Base-by-base conservation (phyloP, 371 early-diverging fungal genomes). In the Quaeritorhiza haematococci region DNA sequence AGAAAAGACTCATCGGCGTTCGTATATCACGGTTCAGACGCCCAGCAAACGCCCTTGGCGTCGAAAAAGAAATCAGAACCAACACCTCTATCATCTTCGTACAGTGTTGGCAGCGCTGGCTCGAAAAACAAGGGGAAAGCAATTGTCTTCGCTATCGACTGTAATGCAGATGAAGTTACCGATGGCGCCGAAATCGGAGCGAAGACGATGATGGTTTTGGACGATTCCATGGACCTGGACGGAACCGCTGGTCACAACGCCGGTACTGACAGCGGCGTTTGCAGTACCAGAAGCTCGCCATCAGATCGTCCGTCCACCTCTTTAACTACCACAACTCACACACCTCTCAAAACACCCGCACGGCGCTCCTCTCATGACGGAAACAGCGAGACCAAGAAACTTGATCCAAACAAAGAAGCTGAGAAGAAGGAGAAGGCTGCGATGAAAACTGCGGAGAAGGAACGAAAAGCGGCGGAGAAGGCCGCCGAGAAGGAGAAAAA, bases 371-470 rank as follows among this genome's bases (percentile, higher is more conserved):
- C 30, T 33, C 17, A 13, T 32, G 34, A 49, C 30, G 21, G 49
- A 49, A 49, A 33, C 49, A 2, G 17, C 34, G 10, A 34, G 49
- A 5, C 30, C 4, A 62, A 58, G 44, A 41, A 53, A 30, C 46
- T 33, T 26, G 61, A n/a, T n/a, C n/a, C 53, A 33, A 56, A 54
- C 29, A 33, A 28, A 19, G 26, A 49, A 38, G 46, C 67, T 6
- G 66, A 71, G 32, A 71, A 64, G 38, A 66, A 66, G 32, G 34
- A 56, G n/a, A n/a, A n/a, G n/a, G n/a, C n/a, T n/a, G n/a, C n/a
- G n/a, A n/a, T n/a, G 48, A 75, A 69, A 48, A 74, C 74, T 49
- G 76, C 77, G 27, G 66, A 64, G 34, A 62, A 66, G 1, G 55
- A 63, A 1, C 64, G 67, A 21, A 74, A 71, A 47, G 74, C 63